Conservation (phyloP, 1,284 basidiomycete species). For the Trichosporon coremiiforme region DNA sequence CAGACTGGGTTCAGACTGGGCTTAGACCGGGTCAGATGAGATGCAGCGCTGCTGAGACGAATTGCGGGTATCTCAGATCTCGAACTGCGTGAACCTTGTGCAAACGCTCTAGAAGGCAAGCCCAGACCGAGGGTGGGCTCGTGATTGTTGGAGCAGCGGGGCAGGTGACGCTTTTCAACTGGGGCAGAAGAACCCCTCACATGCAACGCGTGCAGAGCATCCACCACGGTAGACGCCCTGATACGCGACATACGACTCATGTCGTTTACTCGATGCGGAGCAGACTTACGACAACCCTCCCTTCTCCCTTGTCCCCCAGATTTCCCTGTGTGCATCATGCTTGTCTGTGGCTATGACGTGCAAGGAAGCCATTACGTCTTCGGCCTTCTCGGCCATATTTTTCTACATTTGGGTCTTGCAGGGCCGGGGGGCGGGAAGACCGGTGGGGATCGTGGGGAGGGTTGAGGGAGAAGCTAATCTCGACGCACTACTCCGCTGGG, state of each 20-base stretch:
- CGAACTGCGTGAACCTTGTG: not conserved
- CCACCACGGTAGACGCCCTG: not conserved
- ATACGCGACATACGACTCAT: not conserved
- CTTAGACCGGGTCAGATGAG: no score
- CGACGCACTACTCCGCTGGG: no score
- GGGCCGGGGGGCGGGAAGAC: no score
- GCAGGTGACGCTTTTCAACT: no score
- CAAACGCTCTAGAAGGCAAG: not conserved
- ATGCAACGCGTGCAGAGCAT: no score
- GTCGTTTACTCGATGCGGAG: not conserved
- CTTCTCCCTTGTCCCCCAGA: not conserved
- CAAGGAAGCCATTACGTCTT: not conserved
- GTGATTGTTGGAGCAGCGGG: no score
- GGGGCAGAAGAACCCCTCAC: no score
- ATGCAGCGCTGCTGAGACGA: not conserved
- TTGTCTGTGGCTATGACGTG: not conserved
- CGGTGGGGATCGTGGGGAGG: no score
- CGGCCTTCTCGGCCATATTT: not conserved
- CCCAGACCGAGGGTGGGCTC: no score
- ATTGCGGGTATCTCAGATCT: not conserved
- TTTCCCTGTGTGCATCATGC: not conserved
- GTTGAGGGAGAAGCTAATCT: no score
- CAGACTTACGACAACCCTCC: not conserved
- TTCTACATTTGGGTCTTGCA: no score
- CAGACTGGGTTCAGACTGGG: no score